phyloP scores from a whole-genome alignment of 495 filamentous ascomycete genomes.

The Neurospora sp. region DNA sequence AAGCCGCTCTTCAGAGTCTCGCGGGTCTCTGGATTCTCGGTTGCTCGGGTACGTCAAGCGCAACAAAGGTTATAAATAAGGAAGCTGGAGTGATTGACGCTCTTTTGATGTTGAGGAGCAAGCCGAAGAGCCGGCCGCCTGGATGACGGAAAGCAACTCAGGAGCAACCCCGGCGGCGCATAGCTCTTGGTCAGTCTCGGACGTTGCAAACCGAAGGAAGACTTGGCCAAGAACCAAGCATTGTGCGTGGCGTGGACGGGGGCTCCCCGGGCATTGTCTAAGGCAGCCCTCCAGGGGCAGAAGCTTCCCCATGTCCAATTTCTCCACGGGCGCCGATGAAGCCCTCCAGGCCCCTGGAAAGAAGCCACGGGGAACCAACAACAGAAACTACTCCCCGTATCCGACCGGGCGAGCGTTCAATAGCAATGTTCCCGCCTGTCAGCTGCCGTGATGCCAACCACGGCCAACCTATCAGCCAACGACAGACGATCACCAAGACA shows the following conservation, averaged over 20 bases:
- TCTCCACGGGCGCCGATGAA: neutral
- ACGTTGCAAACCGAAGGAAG: neutral
- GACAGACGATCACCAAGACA: neutral
- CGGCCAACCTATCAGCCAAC: neutral
- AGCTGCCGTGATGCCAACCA: neutral
- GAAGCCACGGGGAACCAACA: neutral
- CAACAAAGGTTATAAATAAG: neutral
- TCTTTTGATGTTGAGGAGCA: neutral
- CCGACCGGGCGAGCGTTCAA: neutral
- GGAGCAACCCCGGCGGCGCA: neutral
- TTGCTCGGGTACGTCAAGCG: neutral
- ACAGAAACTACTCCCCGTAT: neutral
- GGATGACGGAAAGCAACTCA: neutral
- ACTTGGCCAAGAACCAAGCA: neutral
- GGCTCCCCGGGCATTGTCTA: neutral
- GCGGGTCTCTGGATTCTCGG: neutral
- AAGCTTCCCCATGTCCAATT: neutral
- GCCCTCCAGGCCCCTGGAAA: neutral
- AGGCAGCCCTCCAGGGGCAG: neutral
- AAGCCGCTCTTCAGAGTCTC: neutral
- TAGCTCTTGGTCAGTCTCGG: neutral
- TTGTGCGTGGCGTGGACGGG: neutral
- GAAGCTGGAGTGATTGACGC: neutral
- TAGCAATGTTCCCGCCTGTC: neutral
- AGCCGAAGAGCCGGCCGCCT: neutral